These are phyloP conservation scores for Hanseniaspora singularis DNA, from an alignment of 805 yeast genomes.

Conservation along the genomic window DNA sequence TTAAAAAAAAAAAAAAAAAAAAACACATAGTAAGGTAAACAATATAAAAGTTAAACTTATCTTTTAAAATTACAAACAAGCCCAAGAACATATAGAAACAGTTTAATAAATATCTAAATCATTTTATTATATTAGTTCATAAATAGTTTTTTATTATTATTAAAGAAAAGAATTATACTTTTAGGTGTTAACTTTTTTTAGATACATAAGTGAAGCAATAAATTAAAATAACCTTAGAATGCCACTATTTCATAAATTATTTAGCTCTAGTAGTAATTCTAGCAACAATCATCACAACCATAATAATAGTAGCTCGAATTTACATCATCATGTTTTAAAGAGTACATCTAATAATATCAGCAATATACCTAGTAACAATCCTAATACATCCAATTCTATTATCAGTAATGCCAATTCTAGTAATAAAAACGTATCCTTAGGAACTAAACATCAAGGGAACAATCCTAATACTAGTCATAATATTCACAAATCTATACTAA, in stretches of 20 bases:
- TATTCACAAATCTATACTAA: constrained; percentile 1
- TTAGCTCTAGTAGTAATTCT: neutral
- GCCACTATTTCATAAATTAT: constrained; percentile 11
- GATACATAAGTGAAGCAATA: neutral
- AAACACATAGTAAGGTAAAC: too few species aligned
- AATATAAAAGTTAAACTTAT: too few species aligned
- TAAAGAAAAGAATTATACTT: too few species aligned
- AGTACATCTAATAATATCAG: neutral
- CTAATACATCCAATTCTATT: neutral
- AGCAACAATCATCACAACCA: neutral
- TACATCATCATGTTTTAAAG: constrained; percentile 3
- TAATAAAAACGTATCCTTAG: neutral
- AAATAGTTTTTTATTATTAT: too few species aligned
- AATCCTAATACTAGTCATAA: neutral
- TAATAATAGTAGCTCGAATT: neutral
- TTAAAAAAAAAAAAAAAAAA: too few species aligned
- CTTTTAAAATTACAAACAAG: too few species aligned
- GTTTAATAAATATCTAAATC: too few species aligned
- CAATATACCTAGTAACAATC: neutral
- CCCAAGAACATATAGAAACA: too few species aligned
- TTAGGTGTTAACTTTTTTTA: too few species aligned
- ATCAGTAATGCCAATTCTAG: neutral
- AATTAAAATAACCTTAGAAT: neutral
- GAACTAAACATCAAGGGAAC: neutral
- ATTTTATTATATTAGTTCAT: too few species aligned